Evolutionary conservation across 495 filamentous ascomycete species (phyloP).

Genomic region (Daldinia concentrica): DNA sequence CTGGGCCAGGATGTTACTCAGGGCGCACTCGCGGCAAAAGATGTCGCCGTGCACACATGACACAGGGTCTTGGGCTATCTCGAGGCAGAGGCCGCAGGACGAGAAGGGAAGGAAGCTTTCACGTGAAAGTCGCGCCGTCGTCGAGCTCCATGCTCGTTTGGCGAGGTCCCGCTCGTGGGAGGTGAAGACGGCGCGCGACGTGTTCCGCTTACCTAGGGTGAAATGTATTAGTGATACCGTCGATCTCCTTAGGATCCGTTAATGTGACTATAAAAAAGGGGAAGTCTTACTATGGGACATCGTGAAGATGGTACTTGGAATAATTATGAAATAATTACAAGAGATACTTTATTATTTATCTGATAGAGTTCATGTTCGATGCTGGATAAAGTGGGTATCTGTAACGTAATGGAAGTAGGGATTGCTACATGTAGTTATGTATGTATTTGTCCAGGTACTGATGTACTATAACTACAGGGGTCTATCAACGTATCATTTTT

Average conservation of each 20-base stretch:
- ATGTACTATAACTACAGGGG: conserved; percentile 8
- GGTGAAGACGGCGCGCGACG: conserved; percentile 94
- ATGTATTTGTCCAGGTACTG: background rate
- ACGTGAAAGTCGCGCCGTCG: conserved; percentile 83
- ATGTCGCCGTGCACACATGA: conserved; percentile 80
- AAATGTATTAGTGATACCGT: conserved; percentile 27
- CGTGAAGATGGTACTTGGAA: conserved; percentile 20
- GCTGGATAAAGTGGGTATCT: conserved; percentile 4
- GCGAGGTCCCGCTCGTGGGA: conserved; percentile 87
- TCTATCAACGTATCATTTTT: conserved; percentile 3
- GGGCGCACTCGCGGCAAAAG: conserved; percentile 96
- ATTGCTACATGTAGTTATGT: too few relatives aligned
- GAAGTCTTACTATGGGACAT: conserved; percentile 66
- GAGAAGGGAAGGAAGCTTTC: conserved; percentile 95
- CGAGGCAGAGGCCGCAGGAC: conserved; percentile 88
- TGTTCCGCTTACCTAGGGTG: conserved; percentile 84
- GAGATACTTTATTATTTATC: background rate
- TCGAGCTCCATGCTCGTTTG: conserved; percentile 80
- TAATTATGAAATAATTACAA: background rate
- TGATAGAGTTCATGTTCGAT: background rate
- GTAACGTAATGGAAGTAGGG: background rate
- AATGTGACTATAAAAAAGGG: background rate
- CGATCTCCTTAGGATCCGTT: background rate
- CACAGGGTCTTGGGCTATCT: conserved; percentile 83
- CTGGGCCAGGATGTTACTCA: conserved; percentile 89